A percentile compares a stretch with the other conserved stretches of the same genome.
Evolutionary conservation across 176 grass and related monocot species (phyloP).

Genomic region (Areca catechu): DNA sequence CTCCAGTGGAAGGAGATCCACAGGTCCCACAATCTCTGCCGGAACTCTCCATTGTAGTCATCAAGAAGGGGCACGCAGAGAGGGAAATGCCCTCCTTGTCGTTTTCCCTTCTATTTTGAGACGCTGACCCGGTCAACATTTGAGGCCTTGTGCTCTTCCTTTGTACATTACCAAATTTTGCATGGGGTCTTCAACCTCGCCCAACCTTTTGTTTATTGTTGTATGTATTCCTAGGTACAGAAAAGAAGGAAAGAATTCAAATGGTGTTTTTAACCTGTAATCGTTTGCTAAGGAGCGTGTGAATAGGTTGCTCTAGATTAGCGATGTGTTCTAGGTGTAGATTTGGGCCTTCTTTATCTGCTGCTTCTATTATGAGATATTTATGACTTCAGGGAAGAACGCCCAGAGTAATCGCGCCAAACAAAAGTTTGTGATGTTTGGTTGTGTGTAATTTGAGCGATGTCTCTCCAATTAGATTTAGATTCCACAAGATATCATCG

Average conservation of each 20-base stretch:
- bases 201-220: not conserved
- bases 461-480: too few species aligned
- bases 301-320: too few species aligned
- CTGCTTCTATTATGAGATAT: too few species aligned
- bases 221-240: not conserved
- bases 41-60: too few species aligned
- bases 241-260: not conserved
- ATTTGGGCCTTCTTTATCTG: not conserved
- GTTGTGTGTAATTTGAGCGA: too few species aligned
- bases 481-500: too few species aligned
- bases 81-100: not conserved
- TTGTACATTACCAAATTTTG: slow-evolving; percentile 45
- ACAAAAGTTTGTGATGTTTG: too few species aligned
- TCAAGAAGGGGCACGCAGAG: too few species aligned
- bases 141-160: slow-evolving; percentile 1
- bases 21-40: not conserved
- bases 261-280: not conserved
- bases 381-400: too few species aligned
- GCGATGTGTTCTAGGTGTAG: too few species aligned
- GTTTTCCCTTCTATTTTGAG: not conserved
- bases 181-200: slow-evolving; percentile 1
- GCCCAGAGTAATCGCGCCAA: too few species aligned
- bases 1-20: slow-evolving; percentile 32
- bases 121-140: not conserved
- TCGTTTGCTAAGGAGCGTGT: not conserved